These are phyloP conservation scores for Pleurotus djamor DNA, from an alignment of 768 basidiomycete genomes.

Conservation along the genomic window DNA sequence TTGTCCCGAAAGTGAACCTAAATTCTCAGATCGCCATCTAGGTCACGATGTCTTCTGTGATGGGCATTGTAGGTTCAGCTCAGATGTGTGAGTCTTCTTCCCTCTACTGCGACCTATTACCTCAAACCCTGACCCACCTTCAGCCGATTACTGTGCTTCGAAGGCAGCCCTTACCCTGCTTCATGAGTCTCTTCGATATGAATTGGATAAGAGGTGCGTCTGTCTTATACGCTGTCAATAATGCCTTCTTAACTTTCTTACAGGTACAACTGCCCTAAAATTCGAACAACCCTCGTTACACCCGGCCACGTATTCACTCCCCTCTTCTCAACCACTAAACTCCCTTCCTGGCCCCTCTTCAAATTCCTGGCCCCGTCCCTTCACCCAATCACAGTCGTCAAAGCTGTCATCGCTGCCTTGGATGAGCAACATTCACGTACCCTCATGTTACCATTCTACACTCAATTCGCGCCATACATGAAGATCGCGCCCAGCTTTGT, in stretches of 20 bases:
- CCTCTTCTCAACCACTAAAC: slow-evolving; percentile 63
- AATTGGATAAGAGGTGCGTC: slow-evolving; percentile 74
- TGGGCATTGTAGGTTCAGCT: slow-evolving; percentile 69
- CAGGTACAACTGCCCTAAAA: slow-evolving; percentile 68
- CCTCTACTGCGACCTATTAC: not conserved
- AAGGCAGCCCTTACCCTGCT: slow-evolving; percentile 87
- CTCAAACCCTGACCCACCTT: not conserved
- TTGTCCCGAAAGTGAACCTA: not conserved
- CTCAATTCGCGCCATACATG: slow-evolving; percentile 55
- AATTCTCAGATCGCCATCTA: slow-evolving; percentile 18
- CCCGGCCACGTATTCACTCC: slow-evolving; percentile 80
- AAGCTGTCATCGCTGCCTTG: slow-evolving; percentile 76
- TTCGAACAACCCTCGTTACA: slow-evolving; percentile 87
- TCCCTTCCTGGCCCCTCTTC: slow-evolving; percentile 49
- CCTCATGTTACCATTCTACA: slow-evolving; percentile 73
- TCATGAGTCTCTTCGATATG: slow-evolving; percentile 83
- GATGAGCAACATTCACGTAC: slow-evolving; percentile 77
- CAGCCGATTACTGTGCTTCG: slow-evolving; percentile 89
- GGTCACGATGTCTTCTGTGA: slow-evolving; percentile 77
- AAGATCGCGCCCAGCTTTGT: slow-evolving; percentile 66
- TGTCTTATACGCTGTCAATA: not conserved
- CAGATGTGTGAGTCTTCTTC: slow-evolving; percentile 64
- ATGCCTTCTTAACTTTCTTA: slow-evolving; percentile 6
- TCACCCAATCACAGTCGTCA: slow-evolving; percentile 72
- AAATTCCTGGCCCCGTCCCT: slow-evolving; percentile 79